Conservation (phyloP, 73 alveolate species). For the Paramecium primaurelia region DNA sequence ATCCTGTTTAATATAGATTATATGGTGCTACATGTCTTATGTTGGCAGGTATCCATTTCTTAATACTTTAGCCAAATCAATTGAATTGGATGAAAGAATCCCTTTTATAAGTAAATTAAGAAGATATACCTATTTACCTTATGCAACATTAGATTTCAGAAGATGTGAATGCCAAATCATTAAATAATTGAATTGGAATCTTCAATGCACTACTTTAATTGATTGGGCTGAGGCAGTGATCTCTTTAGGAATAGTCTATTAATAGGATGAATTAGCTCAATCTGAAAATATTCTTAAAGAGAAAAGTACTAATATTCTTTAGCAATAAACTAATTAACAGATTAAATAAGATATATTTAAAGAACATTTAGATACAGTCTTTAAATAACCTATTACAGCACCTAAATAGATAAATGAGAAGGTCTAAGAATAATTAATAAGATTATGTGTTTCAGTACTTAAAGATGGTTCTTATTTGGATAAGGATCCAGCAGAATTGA, state of each 20-base stretch:
- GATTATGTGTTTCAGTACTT: background rate
- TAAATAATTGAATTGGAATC: slow-evolving; percentile 53
- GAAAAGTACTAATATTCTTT: background rate
- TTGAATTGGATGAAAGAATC: slow-evolving; percentile 63
- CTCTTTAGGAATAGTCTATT: slow-evolving; percentile 24
- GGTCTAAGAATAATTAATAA: background rate
- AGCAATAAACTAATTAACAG: background rate
- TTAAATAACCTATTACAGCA: background rate
- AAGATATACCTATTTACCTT: slow-evolving; percentile 51
- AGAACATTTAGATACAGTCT: slow-evolving; percentile 9
- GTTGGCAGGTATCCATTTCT: slow-evolving; percentile 49
- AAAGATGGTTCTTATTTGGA: slow-evolving; percentile 12
- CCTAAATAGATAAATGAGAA: background rate
- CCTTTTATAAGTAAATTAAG: slow-evolving; percentile 59
- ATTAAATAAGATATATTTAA: background rate
- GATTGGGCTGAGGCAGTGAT: slow-evolving; percentile 53
- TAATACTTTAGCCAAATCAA: slow-evolving; percentile 33
- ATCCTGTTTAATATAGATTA: slow-evolving; percentile 1
- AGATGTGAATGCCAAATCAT: slow-evolving; percentile 43
- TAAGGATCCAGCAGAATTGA: slow-evolving; percentile 42
- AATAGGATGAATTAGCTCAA: slow-evolving; percentile 12
- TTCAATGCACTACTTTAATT: slow-evolving; percentile 45
- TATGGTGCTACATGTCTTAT: slow-evolving; percentile 60
- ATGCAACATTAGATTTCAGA: slow-evolving; percentile 40
- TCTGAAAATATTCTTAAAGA: slow-evolving; percentile 53